These are phyloP conservation scores for Aleurites moluccanus DNA, from an alignment of 441 rosid species.

Conservation along the genomic window DNA sequence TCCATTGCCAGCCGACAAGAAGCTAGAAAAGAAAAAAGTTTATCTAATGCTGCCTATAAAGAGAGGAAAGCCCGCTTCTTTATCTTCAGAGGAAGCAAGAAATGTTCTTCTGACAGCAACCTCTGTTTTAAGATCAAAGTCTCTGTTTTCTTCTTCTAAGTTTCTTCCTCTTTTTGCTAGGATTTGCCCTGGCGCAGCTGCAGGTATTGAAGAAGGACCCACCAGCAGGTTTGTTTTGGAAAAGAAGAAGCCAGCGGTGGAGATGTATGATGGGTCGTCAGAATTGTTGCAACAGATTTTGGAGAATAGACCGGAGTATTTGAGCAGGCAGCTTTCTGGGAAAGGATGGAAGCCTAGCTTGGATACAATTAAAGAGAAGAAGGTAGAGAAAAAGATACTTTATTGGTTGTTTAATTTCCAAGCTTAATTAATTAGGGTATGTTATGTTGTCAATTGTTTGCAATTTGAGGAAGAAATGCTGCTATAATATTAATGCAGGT, in stretches of 20 bases:
- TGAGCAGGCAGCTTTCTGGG: conserved; percentile 68
- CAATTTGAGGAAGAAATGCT: background rate
- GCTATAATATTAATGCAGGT: background rate
- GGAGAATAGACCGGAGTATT: conserved; percentile 50
- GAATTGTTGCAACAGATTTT: conserved; percentile 39
- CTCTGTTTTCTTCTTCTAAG: conserved; percentile 30
- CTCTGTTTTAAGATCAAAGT: conserved; percentile 48
- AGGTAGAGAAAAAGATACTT: conserved; percentile 44
- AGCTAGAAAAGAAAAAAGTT: conserved; percentile 55
- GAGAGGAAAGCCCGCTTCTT: conserved; percentile 48
- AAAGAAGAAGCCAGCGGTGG: conserved; percentile 23
- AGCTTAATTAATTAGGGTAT: conserved; percentile 3
- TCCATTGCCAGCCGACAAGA: conserved; percentile 76
- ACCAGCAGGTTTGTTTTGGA: background rate
- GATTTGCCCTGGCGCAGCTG: conserved; percentile 36
- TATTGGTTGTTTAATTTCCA: conserved; percentile 47
- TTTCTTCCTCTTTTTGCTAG: conserved; percentile 56
- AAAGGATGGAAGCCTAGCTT: conserved; percentile 88
- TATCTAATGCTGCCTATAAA: conserved; percentile 70
- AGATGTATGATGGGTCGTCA: conserved; percentile 22
- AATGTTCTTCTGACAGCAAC: conserved; percentile 48
- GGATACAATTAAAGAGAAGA: conserved; percentile 79
- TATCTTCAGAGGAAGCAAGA: conserved; percentile 54
- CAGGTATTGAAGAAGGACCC: conserved; percentile 11
- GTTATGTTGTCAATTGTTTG: background rate